A percentile compares a stretch with the other conserved stretches of the same genome.
Conservation (phyloP, 2,329 filamentous ascomycete species). For the Cladobotryum mycophilum region DNA sequence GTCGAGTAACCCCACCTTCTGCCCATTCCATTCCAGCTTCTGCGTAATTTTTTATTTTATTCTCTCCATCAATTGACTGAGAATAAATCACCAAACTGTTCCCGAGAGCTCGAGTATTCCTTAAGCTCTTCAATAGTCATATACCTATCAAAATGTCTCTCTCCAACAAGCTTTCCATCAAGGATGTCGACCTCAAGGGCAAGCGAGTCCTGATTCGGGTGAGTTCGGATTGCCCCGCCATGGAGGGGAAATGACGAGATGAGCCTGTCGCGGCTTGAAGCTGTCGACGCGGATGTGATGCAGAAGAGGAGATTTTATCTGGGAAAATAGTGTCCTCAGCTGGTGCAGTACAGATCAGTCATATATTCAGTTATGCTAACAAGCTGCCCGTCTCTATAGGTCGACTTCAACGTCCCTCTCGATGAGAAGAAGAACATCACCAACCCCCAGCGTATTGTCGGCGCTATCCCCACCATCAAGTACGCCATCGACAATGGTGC, state of each 20-base stretch:
- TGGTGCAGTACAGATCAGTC: background rate
- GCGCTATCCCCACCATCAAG: conserved; percentile 92
- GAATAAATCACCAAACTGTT: conserved; percentile 1
- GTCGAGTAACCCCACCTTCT: conserved; percentile 13
- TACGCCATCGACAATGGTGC: conserved; percentile 84
- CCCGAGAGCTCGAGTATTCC: conserved; percentile 7
- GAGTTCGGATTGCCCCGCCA: conserved; percentile 40
- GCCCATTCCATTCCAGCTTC: conserved; percentile 16
- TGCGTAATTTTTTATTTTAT: conserved; percentile 14
- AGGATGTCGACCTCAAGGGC: conserved; percentile 92
- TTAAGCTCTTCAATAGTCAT: too few species aligned
- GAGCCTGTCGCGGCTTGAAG: background rate
- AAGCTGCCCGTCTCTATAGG: conserved; percentile 44
- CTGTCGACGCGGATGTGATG: too few species aligned
- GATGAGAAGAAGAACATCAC: conserved; percentile 89
- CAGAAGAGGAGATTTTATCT: background rate
- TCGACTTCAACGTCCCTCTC: conserved; percentile 99
- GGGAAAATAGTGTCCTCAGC: too few species aligned
- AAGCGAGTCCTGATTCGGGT: conserved; percentile 98
- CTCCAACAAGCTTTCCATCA: conserved; percentile 95
- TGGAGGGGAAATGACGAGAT: conserved; percentile 15
- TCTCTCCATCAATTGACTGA: background rate
- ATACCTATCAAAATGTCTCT: conserved; percentile 71
- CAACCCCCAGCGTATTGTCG: conserved; percentile 97
- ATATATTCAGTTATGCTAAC: background rate